These are phyloP conservation scores for Globisporangium perplexum DNA, from an alignment of 352 stramenopile species.

Conservation along the genomic window DNA sequence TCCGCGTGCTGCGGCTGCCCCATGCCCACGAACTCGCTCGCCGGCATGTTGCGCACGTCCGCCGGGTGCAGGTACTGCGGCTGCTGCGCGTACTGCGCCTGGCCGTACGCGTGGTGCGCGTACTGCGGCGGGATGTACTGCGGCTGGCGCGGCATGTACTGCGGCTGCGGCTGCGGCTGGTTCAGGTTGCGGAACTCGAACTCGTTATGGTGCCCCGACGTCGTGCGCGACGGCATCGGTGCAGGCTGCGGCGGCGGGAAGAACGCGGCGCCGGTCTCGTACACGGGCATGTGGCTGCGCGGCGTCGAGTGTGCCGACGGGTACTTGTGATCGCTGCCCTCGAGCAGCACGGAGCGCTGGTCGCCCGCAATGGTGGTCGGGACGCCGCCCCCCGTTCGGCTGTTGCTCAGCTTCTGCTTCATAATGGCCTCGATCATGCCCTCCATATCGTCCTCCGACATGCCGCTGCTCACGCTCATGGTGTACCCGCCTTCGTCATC, in stretches of 20 bases:
- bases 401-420: slow-evolving; percentile 8
- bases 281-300: neutral
- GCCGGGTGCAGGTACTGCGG: slow-evolving; percentile 2
- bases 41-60: slow-evolving; percentile 1
- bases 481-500: slow-evolving; percentile 12
- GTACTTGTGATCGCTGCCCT: slow-evolving; percentile 4
- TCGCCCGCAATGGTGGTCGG: neutral
- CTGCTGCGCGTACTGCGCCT: neutral
- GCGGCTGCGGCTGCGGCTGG: neutral
- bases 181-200: slow-evolving; percentile 14
- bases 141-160: neutral
- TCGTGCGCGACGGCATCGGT: neutral
- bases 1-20: neutral
- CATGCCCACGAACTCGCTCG: neutral
- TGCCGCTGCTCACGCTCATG: slow-evolving; percentile 12
- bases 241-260: neutral
- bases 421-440: slow-evolving; percentile 14
- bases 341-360: slow-evolving; percentile 2
- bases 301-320: neutral
- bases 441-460: slow-evolving; percentile 16
- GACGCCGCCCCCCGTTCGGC: neutral
- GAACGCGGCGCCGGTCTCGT: neutral
- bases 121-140: neutral
- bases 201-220: neutral
- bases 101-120: neutral